A percentile compares a stretch with the other conserved stretches of the same genome.
Evolutionary conservation across 2,329 filamentous ascomycete genomes (phyloP).

Genomic region (Akanthomyces dipterigenus): DNA sequence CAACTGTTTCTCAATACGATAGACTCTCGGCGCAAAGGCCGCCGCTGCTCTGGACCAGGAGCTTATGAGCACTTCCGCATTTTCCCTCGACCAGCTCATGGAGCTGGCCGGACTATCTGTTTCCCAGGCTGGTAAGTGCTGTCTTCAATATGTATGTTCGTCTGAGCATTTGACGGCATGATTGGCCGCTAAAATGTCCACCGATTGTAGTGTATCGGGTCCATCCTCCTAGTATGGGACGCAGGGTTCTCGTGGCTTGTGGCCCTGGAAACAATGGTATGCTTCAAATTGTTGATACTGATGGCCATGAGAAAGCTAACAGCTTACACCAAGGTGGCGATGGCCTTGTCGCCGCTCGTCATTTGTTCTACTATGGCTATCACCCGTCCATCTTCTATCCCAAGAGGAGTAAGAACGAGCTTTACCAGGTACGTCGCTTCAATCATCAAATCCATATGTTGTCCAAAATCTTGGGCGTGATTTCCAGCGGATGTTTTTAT

Average conservation of each 20-base stretch:
- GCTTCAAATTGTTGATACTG: slow-evolving; percentile 5
- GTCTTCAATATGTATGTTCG: not conserved
- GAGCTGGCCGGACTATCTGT: slow-evolving; percentile 90
- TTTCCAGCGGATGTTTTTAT: not conserved
- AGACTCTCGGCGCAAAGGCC: slow-evolving; percentile 84
- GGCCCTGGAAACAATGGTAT: slow-evolving; percentile 71
- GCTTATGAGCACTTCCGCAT: slow-evolving; percentile 81
- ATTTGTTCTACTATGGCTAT: slow-evolving; percentile 89
- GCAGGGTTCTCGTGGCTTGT: slow-evolving; percentile 77
- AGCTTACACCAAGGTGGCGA: slow-evolving; percentile 64
- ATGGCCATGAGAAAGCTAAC: not conserved
- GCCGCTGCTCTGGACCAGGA: slow-evolving; percentile 87
- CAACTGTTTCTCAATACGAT: not conserved
- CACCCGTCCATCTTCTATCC: slow-evolving; percentile 85
- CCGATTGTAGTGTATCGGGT: slow-evolving; percentile 64
- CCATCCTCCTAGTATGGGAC: slow-evolving; percentile 67
- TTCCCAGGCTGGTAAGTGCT: slow-evolving; percentile 68
- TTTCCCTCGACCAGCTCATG: slow-evolving; percentile 96
- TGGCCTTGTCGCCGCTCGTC: slow-evolving; percentile 86
- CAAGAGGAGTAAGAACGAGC: slow-evolving; percentile 81
- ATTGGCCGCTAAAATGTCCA: not conserved
- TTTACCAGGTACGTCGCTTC: slow-evolving; percentile 62
- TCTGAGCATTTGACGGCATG: not conserved
- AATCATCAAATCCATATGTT: not conserved
- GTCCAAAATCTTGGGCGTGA: not conserved